Percentiles rank a stretch among this genome's conserved stretches.
phyloP scores from a whole-genome alignment of 129 eudicot genomes.

The Logfia minima region DNA sequence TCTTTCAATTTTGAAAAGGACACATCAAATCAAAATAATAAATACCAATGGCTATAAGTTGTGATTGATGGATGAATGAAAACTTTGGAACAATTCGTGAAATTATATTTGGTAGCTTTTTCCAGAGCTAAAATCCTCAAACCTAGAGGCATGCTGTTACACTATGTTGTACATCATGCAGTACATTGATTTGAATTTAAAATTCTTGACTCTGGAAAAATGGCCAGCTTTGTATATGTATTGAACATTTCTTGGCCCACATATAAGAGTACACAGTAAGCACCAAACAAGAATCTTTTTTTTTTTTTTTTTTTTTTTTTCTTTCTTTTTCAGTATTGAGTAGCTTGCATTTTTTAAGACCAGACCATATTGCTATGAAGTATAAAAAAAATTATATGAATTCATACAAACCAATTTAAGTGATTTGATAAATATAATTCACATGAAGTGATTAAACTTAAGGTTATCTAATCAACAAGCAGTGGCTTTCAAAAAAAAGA shows the following conservation, averaged over 20 bases:
- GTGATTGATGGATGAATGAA: conserved; percentile 26
- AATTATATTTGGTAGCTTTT: not conserved
- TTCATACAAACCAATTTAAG: not conserved
- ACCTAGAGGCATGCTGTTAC: not conserved
- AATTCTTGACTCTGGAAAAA: not conserved
- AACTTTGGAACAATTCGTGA: conserved; percentile 18
- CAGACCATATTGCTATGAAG: not conserved
- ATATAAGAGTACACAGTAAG: not conserved
- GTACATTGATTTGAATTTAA: not conserved
- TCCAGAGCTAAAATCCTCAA: conserved; percentile 8
- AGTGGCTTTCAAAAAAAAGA: not conserved
- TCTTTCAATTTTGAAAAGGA: conserved; percentile 37
- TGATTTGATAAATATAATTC: no score
- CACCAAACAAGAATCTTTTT: not conserved
- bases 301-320: not conserved
- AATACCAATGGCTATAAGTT: conserved; percentile 30
- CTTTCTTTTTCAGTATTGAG: no score
- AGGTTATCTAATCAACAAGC: not conserved
- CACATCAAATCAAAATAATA: conserved; percentile 42
- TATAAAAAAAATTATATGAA: not conserved
- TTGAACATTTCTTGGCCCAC: not conserved
- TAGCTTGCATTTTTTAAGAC: conserved; percentile 1
- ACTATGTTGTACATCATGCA: not conserved
- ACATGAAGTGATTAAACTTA: not conserved
- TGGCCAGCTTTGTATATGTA: not conserved